phyloP scores from a whole-genome alignment of 1,284 basidiomycete species.

The Sparassis latifolia region DNA sequence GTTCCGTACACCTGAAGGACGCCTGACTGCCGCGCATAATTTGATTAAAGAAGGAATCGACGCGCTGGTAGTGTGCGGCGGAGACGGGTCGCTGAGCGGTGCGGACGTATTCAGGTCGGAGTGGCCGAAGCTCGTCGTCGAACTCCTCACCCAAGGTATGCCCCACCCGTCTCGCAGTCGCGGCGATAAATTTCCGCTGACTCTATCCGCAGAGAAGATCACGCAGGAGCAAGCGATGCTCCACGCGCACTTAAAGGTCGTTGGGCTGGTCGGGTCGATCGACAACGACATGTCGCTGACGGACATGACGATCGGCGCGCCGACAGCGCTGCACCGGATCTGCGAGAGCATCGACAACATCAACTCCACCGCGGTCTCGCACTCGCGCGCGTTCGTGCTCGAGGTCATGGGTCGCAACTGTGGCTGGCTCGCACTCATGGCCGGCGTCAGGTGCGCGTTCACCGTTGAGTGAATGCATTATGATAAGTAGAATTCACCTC shows the following conservation, averaged over 20 bases:
- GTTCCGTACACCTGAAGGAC: constrained; percentile 86
- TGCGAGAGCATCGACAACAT: constrained; percentile 98
- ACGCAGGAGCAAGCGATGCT: constrained; percentile 63
- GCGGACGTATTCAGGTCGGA: constrained; percentile 92
- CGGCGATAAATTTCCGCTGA: not conserved
- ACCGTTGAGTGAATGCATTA: not conserved
- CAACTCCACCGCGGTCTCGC: constrained; percentile 92
- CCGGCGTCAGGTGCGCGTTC: constrained; percentile 71
- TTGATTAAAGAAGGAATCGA: constrained; percentile 95
- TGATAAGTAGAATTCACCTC: not conserved
- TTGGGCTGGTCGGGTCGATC: constrained; percentile 95
- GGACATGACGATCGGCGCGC: constrained; percentile 94
- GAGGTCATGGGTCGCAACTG: constrained; percentile 99
- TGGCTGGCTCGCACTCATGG: constrained; percentile 94
- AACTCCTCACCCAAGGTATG: constrained; percentile 57
- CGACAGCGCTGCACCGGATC: constrained; percentile 92
- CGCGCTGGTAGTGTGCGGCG: constrained; percentile 94
- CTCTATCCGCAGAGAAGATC: constrained; percentile 52
- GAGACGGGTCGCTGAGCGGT: constrained; percentile 94
- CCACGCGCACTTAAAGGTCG: constrained; percentile 88
- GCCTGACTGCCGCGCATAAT: constrained; percentile 83
- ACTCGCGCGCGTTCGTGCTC: constrained; percentile 96
- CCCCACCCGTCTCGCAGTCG: not conserved
- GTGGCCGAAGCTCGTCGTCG: constrained; percentile 81
- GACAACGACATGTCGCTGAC: constrained; percentile 99